Evolutionary conservation across 257 asterid species (phyloP).

Genomic region (Eucommia ulmoides): DNA sequence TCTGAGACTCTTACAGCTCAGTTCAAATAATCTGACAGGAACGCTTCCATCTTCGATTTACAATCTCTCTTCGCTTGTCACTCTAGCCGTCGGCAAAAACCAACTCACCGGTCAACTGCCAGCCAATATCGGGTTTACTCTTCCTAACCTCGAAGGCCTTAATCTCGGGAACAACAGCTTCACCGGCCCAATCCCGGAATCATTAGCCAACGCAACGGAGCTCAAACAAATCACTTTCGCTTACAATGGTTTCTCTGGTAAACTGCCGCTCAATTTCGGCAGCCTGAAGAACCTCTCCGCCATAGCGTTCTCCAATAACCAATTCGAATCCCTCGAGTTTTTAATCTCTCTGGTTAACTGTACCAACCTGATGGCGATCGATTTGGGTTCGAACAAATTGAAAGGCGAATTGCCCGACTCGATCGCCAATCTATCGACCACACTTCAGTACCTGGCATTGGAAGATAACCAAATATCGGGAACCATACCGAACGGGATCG

Average conservation of each 20-base stretch:
- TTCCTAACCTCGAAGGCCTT: constrained; percentile 13
- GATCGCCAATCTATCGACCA: constrained; percentile 10
- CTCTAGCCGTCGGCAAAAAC: background rate
- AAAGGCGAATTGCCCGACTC: constrained; percentile 6
- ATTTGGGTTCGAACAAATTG: constrained; percentile 2
- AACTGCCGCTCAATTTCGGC: too few relatives aligned
- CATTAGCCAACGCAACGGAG: constrained; percentile 5
- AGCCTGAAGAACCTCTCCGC: too few relatives aligned
- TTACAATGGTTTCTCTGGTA: too few relatives aligned
- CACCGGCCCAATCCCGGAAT: constrained; percentile 19
- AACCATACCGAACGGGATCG: constrained; percentile 9
- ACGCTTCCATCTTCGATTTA: constrained; percentile 3
- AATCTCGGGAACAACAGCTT: constrained; percentile 7
- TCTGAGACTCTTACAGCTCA: constrained; percentile 10
- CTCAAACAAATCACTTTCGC: too few relatives aligned
- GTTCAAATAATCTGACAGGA: constrained; percentile 8
- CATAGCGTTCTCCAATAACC: too few relatives aligned
- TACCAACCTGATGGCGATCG: background rate
- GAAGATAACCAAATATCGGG: constrained; percentile 6
- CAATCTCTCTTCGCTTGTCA: constrained; percentile 13
- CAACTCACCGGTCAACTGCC: constrained; percentile 20
- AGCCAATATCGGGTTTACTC: constrained; percentile 4
- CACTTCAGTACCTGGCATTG: background rate
- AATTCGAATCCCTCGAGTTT: too few relatives aligned
- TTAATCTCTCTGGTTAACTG: constrained; percentile 7